phyloP scores from a whole-genome alignment of 768 basidiomycete species.

The Russula olivacea region DNA sequence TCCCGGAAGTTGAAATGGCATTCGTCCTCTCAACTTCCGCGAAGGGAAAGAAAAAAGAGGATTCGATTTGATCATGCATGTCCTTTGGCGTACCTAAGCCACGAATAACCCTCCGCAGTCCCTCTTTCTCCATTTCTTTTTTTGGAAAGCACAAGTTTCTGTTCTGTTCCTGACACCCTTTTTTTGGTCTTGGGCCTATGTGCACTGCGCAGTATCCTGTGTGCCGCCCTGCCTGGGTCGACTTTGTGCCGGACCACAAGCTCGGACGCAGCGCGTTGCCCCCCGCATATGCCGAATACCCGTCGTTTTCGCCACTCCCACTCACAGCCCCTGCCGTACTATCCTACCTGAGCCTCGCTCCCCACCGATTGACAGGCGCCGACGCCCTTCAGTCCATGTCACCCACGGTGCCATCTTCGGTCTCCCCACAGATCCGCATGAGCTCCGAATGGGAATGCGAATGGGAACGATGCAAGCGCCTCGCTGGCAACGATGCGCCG shows the following conservation, averaged over 20 bases:
- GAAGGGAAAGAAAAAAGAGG: conserved; percentile 1
- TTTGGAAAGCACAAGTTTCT: not conserved
- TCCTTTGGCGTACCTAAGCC: not conserved
- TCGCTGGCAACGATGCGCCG: conserved; percentile 30
- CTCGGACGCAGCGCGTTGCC: conserved; percentile 10
- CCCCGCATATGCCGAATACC: conserved; percentile 33
- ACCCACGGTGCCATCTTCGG: conserved; percentile 27
- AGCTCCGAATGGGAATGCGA: conserved; percentile 64
- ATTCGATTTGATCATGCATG: not conserved
- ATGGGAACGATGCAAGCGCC: conserved; percentile 52
- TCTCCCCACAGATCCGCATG: conserved; percentile 21
- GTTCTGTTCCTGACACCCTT: not conserved
- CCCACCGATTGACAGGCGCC: conserved; percentile 27
- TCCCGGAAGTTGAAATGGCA: not conserved
- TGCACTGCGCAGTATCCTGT: conserved; percentile 49
- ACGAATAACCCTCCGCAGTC: not conserved
- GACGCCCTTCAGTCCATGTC: conserved; percentile 28
- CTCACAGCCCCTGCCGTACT: conserved; percentile 69
- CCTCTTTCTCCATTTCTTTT: not conserved
- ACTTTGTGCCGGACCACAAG: conserved; percentile 41
- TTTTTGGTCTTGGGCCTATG: not conserved
- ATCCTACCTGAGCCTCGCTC: conserved; percentile 53
- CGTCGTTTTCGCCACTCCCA: conserved; percentile 50
- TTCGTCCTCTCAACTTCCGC: not conserved
- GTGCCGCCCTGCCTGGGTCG: conserved; percentile 51